phyloP scores from a whole-genome alignment of 495 filamentous ascomycete species.

The Terfezia boudieri region DNA sequence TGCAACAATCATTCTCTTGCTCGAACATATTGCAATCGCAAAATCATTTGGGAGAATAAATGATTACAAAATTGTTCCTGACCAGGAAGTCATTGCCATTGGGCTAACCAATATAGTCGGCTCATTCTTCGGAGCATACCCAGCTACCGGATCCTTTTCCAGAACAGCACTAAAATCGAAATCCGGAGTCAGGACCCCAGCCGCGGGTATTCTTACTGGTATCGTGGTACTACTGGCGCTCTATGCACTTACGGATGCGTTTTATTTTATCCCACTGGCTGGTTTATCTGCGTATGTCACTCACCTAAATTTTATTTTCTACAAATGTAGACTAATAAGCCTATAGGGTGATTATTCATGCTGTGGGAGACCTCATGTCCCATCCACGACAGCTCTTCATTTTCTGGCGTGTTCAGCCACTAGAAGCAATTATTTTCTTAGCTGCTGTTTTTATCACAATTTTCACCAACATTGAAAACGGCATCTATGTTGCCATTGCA shows the following conservation, averaged over 20 bases:
- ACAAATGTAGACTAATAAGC: too few species aligned
- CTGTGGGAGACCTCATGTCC: constrained; percentile 29
- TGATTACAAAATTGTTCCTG: constrained; percentile 33
- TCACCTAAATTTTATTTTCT: neutral
- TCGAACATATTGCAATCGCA: constrained; percentile 33
- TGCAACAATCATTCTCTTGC: constrained; percentile 27
- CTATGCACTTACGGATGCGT: constrained; percentile 30
- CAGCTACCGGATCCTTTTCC: constrained; percentile 30
- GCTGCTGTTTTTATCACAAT: constrained; percentile 30
- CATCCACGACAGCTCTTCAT: constrained; percentile 27
- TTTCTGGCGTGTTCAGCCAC: constrained; percentile 29
- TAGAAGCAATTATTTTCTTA: constrained; percentile 31
- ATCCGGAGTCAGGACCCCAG: constrained; percentile 31
- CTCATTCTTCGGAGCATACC: constrained; percentile 31
- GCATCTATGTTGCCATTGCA: constrained; percentile 29
- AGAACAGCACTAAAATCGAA: constrained; percentile 28
- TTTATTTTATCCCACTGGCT: constrained; percentile 29
- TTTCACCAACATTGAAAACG: constrained; percentile 30
- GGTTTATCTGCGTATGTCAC: constrained; percentile 18
- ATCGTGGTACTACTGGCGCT: constrained; percentile 30
- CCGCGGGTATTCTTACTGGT: constrained; percentile 30
- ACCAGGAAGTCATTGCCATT: constrained; percentile 32
- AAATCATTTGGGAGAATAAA: constrained; percentile 33
- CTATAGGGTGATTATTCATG: constrained; percentile 27
- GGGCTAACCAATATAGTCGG: constrained; percentile 31